These are phyloP conservation scores for Canna indica DNA, from an alignment of 176 grass and related monocot species.

Conservation along the genomic window DNA sequence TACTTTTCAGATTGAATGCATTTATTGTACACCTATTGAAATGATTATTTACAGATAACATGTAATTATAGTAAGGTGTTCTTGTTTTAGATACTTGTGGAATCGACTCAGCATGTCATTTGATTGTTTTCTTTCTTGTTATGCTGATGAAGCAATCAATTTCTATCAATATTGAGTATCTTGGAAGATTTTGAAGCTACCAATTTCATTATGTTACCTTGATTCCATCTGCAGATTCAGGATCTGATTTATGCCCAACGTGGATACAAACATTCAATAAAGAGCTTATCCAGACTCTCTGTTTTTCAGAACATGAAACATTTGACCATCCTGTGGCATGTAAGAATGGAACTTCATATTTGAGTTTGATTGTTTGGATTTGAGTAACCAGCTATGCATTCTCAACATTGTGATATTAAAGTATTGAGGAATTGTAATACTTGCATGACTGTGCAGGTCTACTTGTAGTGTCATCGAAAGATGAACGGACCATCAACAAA, in stretches of 20 bases:
- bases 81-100: neutral
- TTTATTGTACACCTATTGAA: neutral
- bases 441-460: conserved; percentile 41
- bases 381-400: neutral
- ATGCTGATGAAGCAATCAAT: neutral
- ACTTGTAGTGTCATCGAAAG: conserved; percentile 90
- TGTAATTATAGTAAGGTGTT: neutral
- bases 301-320: conserved; percentile 90
- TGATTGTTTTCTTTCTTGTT: neutral
- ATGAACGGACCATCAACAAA: conserved; percentile 75
- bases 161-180: neutral
- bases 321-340: conserved; percentile 98
- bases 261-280: conserved; percentile 97
- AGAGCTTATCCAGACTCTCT: conserved; percentile 62
- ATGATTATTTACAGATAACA: neutral
- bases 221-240: conserved; percentile 47
- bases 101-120: neutral
- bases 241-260: conserved; percentile 64
- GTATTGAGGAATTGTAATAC: neutral
- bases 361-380: conserved; percentile 23
- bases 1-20: neutral
- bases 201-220: neutral
- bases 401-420: neutral
- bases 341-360: conserved; percentile 38
- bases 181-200: neutral